Base-by-base conservation (phyloP, 2,329 filamentous ascomycete genomes). In the Dactylellina parvicollis region DNA sequence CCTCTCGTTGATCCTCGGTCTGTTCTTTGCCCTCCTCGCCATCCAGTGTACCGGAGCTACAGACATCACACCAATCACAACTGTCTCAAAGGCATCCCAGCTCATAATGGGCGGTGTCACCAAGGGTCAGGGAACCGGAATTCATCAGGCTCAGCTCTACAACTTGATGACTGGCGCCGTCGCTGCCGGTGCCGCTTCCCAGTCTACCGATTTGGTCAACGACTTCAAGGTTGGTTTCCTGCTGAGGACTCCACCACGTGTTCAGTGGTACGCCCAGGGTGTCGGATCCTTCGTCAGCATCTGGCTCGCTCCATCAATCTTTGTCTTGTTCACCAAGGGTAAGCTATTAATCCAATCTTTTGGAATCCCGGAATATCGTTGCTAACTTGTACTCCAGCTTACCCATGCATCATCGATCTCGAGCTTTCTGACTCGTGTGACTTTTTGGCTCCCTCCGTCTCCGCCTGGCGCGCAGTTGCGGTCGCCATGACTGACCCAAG, bases 161-260 rank as follows among this genome's bases (percentile, higher is more conserved):
- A 90, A 90, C 81, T 80, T 90, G 28, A 84, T 89, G 30, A 88
- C 88, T 42, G 88, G 88, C 75, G 82, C 82, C 77, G 82, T 87
- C 40, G 85, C 85, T 5, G 84, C 84, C 0, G 85, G 85, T 64
- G 84, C 84, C n/a, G 85, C 86, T 2, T 83, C 85, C 14, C 84
- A 86, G 4, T 81, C 85, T 46, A 84, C 82, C 36, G 81, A 84
- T 56, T 81, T 90, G 14, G 85, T 86, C 34, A 83, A 83, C 62
- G 88, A 91, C 77, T 90, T 90, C 84, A 84, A 88, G 32, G 87
- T 88, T 40, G 88, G 88, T 3, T 90, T 89, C 82, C 82, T 90
- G 3, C 85, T 90, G 60, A 83, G 85, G 74, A 90, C 88, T 0
- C 85, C 88, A 0, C 88, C 88, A 0, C 83, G 85, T 71, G 84